Evolutionary conservation across 345 rosid genomes (phyloP), one percentile per base, ranked within the genome.

Genomic region (Isatis tinctoria): DNA sequence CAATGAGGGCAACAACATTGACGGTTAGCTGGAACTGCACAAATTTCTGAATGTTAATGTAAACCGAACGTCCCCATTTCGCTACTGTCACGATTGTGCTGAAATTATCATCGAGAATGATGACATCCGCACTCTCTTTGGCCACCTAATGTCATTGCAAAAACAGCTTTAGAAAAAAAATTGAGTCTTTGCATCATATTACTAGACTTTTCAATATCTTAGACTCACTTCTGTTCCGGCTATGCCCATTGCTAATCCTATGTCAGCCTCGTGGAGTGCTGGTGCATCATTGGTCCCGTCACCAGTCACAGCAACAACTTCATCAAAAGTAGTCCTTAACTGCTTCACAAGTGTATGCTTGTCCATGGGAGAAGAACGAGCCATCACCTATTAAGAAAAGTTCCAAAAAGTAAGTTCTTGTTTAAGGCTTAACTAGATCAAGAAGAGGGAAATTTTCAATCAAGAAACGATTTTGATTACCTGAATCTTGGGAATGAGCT

Each of bases 211-310:
- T 37, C 2, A 7, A 28, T 9, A 68, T 43, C 22, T 62, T 4
- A 14, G 28, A 67, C 73, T 64, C 14, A 88, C 98, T 86, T 93
- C 96, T 33, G 98, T 93, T 79, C 98, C 98, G 5, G 98, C 92
- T 73, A 90, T 93, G 73, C 98, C 98, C 98, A 90, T 93, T 43
- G 97, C 97, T 65, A 90, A 85, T 75, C 98, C 98, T 54, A 93
- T 93, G 54, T 93, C 98, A 30, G 98, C 97, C 72, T 93, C 98
- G 28, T 93, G 97, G 16, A 93, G 90, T 11, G 98, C 96, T 20
- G 98, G 98, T 65, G 98, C 97, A 79, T 93, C 98, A 58, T 93
- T 93, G 70, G 98, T 90, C 22, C 98, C 98, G 61, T 93, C 98
- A 49, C 98, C 97, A 56, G 96, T 93, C 62, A 87, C 97, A 0